phyloP scores from a whole-genome alignment of 148 eudicot species.

The Talinum fruticosum region DNA sequence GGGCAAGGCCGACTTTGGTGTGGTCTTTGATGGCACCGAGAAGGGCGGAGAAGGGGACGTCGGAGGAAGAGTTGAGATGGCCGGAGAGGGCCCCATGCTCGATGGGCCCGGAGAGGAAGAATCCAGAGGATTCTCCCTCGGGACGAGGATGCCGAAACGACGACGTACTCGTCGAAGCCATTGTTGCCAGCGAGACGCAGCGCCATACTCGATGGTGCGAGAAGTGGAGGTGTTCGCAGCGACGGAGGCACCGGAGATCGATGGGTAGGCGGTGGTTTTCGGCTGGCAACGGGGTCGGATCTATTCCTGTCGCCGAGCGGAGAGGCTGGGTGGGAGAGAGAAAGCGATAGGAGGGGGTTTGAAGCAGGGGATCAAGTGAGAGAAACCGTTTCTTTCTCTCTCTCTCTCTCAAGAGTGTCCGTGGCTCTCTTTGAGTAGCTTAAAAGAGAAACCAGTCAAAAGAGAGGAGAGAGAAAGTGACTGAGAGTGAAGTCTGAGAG shows the following conservation, averaged over 20 bases:
- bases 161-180: constrained; percentile 86
- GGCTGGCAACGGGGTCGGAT: constrained; percentile 31
- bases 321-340: constrained; percentile 65
- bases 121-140: constrained; percentile 51
- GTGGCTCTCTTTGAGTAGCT: background rate
- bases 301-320: constrained; percentile 50
- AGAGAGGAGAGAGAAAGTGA: background rate
- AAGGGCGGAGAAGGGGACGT: constrained; percentile 87
- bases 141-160: constrained; percentile 78
- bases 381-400: background rate
- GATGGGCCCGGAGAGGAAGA: constrained; percentile 90
- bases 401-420: background rate
- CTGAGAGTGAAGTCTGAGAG: background rate
- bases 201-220: constrained; percentile 46
- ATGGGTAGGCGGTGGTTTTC: constrained; percentile 46
- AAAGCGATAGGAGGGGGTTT: constrained; percentile 65
- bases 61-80: constrained; percentile 47
- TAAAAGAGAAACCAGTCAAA: background rate
- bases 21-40: no score
- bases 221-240: constrained; percentile 87
- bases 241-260: constrained; percentile 95
- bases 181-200: constrained; percentile 19
- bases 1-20: no score
- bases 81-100: constrained; percentile 93
- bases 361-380: constrained; percentile 18